A percentile compares a stretch with the other conserved stretches of the same genome.
Conservation (phyloP, 202 grass and related monocot species). For the Saccharum hybrid region DNA sequence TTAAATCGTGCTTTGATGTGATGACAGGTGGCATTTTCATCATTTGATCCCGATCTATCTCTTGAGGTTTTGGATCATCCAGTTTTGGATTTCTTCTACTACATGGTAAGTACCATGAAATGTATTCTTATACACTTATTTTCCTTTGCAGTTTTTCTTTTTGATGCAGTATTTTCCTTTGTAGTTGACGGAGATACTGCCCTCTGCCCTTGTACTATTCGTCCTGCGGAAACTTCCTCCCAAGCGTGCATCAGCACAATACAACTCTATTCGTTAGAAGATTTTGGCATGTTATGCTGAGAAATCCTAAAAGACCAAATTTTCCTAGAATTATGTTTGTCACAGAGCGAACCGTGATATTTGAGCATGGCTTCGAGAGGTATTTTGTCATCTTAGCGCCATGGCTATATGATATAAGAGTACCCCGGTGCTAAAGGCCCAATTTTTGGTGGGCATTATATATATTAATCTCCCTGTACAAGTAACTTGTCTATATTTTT, state of each 20-base stretch:
- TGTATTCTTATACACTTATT: conserved; percentile 1
- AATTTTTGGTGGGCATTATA: neutral
- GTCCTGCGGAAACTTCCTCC: conserved; percentile 89
- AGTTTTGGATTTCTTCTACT: conserved; percentile 83
- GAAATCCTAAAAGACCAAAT: conserved; percentile 5
- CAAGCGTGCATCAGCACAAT: conserved; percentile 66
- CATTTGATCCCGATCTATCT: conserved; percentile 70
- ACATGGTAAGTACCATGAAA: conserved; percentile 66
- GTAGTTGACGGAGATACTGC: conserved; percentile 87
- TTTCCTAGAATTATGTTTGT: conserved; percentile 7
- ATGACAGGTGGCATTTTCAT: conserved; percentile 64
- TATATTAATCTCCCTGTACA: neutral
- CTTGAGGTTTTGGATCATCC: conserved; percentile 89
- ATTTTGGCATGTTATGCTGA: conserved; percentile 6
- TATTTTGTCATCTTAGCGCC: conserved; percentile 29
- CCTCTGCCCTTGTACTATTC: conserved; percentile 85
- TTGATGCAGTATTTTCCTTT: conserved; percentile 22
- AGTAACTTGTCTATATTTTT: neutral
- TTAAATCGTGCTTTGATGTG: conserved; percentile 10
- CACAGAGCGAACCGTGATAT: conserved; percentile 26
- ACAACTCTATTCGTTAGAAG: conserved; percentile 62
- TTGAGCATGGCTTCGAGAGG: conserved; percentile 39
- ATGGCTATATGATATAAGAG: conserved; percentile 21
- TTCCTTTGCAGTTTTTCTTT: neutral
- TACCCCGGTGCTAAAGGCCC: neutral